Evolutionary conservation across 2,329 filamentous ascomycete species (phyloP).

Genomic region (Cercospora nicotianae): DNA sequence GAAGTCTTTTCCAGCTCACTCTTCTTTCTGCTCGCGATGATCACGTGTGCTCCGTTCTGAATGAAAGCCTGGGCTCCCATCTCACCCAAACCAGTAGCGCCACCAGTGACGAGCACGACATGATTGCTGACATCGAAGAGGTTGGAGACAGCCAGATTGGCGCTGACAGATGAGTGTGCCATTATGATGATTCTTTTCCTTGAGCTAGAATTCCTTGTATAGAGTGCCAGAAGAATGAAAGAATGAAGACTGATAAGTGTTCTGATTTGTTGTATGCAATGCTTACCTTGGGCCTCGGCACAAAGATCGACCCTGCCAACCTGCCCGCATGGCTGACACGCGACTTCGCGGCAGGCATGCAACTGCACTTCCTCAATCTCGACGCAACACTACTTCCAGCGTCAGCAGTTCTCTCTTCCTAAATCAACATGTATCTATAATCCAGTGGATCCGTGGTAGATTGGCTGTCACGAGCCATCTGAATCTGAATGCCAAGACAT

Average conservation of each 20-base stretch:
- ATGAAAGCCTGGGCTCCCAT: conserved; percentile 51
- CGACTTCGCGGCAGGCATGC: not conserved
- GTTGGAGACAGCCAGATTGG: conserved; percentile 33
- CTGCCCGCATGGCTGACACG: not conserved
- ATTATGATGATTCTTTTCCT: conserved; percentile 16
- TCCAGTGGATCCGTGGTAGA: too few species aligned
- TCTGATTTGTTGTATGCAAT: not conserved
- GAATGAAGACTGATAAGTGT: not conserved
- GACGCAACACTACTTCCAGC: too few species aligned
- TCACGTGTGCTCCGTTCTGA: conserved; percentile 44
- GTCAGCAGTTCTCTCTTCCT: too few species aligned
- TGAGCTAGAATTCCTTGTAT: not conserved
- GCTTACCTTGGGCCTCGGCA: conserved; percentile 5
- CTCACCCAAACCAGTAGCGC: conserved; percentile 49
- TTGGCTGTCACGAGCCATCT: too few species aligned
- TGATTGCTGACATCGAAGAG: conserved; percentile 42
- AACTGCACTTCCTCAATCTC: too few species aligned
- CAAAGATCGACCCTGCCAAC: not conserved
- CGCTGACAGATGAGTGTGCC: conserved; percentile 35
- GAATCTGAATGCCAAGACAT: too few species aligned
- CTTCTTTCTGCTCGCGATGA: conserved; percentile 49
- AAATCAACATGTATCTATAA: too few species aligned
- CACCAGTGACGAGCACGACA: conserved; percentile 48
- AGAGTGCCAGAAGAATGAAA: not conserved
- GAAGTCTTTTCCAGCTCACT: conserved; percentile 48